These are phyloP conservation scores for Aspergillus sojae DNA, from an alignment of 2,329 filamentous ascomycete species.

Conservation along the genomic window DNA sequence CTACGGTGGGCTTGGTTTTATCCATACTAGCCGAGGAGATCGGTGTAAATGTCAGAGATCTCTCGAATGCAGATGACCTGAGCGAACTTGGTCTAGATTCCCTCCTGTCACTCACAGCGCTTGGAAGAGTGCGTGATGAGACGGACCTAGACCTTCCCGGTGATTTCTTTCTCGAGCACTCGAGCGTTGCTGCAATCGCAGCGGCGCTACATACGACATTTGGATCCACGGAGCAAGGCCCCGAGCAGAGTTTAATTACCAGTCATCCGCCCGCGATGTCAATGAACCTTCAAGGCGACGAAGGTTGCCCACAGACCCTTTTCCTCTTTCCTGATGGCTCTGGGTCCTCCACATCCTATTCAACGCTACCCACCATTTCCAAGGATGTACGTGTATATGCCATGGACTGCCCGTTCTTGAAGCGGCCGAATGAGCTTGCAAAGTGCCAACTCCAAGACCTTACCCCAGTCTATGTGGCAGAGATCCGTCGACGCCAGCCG, in stretches of 20 bases:
- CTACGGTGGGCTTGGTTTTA: not conserved
- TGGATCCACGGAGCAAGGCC: too few relatives aligned
- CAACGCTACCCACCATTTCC: not conserved
- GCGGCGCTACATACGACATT: not conserved
- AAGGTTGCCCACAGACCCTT: not conserved
- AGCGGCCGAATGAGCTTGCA: not conserved
- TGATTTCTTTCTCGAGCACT: not conserved
- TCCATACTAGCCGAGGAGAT: not conserved
- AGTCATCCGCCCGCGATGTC: not conserved
- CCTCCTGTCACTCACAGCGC: not conserved
- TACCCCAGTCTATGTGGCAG: not conserved
- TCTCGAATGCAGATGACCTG: not conserved
- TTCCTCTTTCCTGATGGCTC: slow-evolving; percentile 4
- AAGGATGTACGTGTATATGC: not conserved
- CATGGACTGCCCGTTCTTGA: not conserved
- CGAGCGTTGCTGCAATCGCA: not conserved
- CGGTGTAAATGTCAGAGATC: not conserved
- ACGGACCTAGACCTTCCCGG: not conserved
- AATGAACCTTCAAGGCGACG: not conserved
- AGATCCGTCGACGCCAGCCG: not conserved
- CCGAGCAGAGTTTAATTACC: not conserved
- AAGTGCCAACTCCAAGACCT: not conserved
- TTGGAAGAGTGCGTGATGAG: not conserved
- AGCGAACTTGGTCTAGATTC: not conserved
- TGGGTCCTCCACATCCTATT: not conserved